These are phyloP conservation scores for Cladochytrium tenue DNA, from an alignment of 371 early-diverging fungal species.

Conservation along the genomic window DNA sequence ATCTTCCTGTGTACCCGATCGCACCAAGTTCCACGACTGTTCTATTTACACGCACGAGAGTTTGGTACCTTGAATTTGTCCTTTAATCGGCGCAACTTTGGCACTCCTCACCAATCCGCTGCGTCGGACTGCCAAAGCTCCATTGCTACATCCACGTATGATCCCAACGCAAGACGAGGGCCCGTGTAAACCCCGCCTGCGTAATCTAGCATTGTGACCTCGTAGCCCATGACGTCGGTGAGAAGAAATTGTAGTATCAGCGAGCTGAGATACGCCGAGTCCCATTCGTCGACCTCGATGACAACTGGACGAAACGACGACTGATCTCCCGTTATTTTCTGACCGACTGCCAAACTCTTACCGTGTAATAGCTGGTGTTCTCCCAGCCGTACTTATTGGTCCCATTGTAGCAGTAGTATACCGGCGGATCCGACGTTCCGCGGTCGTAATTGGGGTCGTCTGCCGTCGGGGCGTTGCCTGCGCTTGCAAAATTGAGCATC, in stretches of 20 bases:
- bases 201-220: slow-evolving; percentile 11
- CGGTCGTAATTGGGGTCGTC: no score
- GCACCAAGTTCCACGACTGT: slow-evolving; percentile 2
- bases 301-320: slow-evolving; percentile 7
- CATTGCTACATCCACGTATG: slow-evolving; percentile 1
- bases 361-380: background rate
- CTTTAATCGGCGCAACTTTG: background rate
- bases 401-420: background rate
- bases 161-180: slow-evolving; percentile 1
- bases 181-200: slow-evolving; percentile 11
- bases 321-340: slow-evolving; percentile 1
- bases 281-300: slow-evolving; percentile 19
- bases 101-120: background rate
- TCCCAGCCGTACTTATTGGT: background rate
- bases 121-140: slow-evolving; percentile 16
- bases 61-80: background rate
- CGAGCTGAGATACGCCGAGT: slow-evolving; percentile 4
- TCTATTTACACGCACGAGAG: background rate
- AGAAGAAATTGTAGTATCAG: background rate
- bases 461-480: no score
- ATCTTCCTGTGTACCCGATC: slow-evolving; percentile 5
- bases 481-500: no score
- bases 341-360: background rate
- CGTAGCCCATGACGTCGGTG: slow-evolving; percentile 19
- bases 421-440: no score